Evolutionary conservation across 352 stramenopile species (phyloP).

Genomic region (Pythium rishiriense): DNA sequence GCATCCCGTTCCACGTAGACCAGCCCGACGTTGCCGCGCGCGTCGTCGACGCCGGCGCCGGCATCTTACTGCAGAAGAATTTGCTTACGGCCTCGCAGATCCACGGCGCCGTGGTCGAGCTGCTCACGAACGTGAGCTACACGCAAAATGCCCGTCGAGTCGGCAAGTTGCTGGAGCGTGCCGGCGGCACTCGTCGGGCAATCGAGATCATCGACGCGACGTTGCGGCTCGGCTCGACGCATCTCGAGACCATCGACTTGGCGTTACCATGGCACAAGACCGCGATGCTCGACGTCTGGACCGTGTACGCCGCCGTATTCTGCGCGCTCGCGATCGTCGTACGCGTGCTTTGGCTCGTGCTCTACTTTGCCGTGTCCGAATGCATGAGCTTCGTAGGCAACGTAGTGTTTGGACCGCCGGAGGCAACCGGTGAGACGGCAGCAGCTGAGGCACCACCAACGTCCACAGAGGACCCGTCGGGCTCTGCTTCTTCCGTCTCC

Average conservation of each 20-base stretch:
- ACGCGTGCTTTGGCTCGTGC: constrained; percentile 63
- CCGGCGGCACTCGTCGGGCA: constrained; percentile 59
- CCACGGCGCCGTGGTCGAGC: constrained; percentile 43
- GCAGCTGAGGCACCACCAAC: background rate
- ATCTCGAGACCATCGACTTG: constrained; percentile 73
- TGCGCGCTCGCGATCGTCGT: constrained; percentile 65
- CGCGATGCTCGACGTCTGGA: constrained; percentile 79
- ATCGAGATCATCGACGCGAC: constrained; percentile 70
- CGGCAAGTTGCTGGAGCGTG: constrained; percentile 53
- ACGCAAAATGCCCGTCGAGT: constrained; percentile 44
- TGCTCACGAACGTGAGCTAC: constrained; percentile 60
- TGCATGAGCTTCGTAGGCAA: constrained; percentile 38
- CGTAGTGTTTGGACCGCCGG: constrained; percentile 41
- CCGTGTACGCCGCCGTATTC: constrained; percentile 69
- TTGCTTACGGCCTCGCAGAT: constrained; percentile 53
- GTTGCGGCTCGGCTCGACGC: constrained; percentile 53
- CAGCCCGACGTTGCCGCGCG: constrained; percentile 83
- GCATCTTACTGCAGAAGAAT: constrained; percentile 75
- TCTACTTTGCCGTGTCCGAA: constrained; percentile 62
- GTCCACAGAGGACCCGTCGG: background rate
- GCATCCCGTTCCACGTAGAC: constrained; percentile 88
- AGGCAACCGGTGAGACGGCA: background rate
- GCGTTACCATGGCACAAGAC: constrained; percentile 75
- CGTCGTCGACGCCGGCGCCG: constrained; percentile 72
- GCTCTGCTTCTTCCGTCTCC: too few species aligned